phyloP scores from a whole-genome alignment of 83 land plant genomes.

The Thuja plicata region DNA sequence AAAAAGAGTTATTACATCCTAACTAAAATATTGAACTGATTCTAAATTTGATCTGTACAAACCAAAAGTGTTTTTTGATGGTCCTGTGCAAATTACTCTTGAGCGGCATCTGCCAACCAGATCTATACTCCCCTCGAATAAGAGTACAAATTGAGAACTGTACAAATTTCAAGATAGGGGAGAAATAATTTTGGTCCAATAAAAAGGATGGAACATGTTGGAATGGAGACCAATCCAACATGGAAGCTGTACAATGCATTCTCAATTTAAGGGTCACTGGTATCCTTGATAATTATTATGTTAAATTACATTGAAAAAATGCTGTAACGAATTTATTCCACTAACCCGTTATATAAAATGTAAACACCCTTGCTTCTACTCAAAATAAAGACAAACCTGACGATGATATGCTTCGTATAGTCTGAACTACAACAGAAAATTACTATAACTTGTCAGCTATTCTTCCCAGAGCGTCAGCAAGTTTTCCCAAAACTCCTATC shows the following conservation, averaged over 20 bases:
- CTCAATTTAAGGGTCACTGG: conserved; percentile 11
- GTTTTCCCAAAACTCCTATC: conserved; percentile 49
- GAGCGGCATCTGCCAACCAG: conserved; percentile 2
- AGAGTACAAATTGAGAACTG: conserved; percentile 10
- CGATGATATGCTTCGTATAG: not conserved
- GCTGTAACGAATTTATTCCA: conserved; percentile 1
- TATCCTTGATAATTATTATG: conserved; percentile 1
- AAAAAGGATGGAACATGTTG: not conserved
- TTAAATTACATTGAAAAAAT: conserved; percentile 2
- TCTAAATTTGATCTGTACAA: not conserved
- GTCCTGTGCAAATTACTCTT: conserved; percentile 1
- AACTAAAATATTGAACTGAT: not conserved
- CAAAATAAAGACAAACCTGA: not conserved
- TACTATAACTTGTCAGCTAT: conserved; percentile 67
- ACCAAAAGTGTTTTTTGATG: not conserved
- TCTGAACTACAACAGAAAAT: not conserved
- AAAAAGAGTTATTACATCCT: not conserved
- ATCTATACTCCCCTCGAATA: not conserved
- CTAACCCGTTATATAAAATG: not conserved
- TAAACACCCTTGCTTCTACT: conserved; percentile 1
- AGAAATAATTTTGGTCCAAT: not conserved
- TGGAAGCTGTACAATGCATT: conserved; percentile 15
- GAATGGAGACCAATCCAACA: not conserved
- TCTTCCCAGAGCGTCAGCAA: conserved; percentile 66
- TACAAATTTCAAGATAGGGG: conserved; percentile 13